Evolutionary conservation across 805 yeast genomes (phyloP), one percentile per base, ranked within the genome.

Genomic region (Candida railenensis): DNA sequence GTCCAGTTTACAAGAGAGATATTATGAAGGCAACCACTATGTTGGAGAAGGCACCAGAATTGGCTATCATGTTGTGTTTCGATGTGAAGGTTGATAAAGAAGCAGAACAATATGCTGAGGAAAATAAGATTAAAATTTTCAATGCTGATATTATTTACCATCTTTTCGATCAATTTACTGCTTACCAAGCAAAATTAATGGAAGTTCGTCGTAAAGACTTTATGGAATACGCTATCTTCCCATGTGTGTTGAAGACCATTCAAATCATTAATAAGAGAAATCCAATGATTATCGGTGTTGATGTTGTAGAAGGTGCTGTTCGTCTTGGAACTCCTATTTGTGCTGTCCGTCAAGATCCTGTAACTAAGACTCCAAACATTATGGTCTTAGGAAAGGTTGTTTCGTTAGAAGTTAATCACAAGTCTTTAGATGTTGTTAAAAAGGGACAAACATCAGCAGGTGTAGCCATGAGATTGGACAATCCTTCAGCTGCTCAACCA

Each of bases 221-320:
- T 71, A 74, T 85, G 71, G 92, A 84, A 58, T 87, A 80, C 58
- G 99, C 98, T 40, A 87, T 87, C 42, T 91, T 83, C 83, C 99
- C 99, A 57, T 87, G 95, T 77, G 97, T 92, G 30, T 73, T 94
- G 73, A 88, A 89, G 71, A 94, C 97, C 15, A 69, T 94, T 55
- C 98, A 94, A 75, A 89, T 94, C 63, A 94, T 94, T 68, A 94
- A 94, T 83, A 92, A 92, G 76, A 88, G 99, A 73, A 89, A 91
- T 67, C 99, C 99, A 52, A 94, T 94, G 98, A 91, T 94, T 63
- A 88, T 94, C 62, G 99, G 99, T 82, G 98, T 94, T 48, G 99
- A 94, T 65, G 96, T 94, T 49, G 67, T 81, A 39, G 98, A 94
- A 64, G 99, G 99, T 61, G 76, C 86, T 40, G 78, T 94, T 37